A percentile compares a stretch with the other conserved stretches of the same genome.
Conservation (phyloP, 139 green algal genomes). For the Coelastrella sp. region DNA sequence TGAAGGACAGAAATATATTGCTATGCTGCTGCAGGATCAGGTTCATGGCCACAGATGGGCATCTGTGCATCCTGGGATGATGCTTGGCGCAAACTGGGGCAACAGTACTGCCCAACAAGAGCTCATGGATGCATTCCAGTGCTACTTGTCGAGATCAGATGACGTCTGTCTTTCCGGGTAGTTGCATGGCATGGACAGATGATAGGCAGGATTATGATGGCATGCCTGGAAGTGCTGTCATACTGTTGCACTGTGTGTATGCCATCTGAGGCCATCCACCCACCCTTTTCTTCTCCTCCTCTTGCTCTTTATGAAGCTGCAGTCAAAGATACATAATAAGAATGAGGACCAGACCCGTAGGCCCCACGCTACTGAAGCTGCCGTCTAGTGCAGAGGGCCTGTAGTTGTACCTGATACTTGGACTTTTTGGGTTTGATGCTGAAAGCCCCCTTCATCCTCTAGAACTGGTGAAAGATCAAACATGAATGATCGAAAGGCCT, state of each 20-base stretch:
- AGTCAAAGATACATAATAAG: too few relatives aligned
- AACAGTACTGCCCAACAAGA: too few relatives aligned
- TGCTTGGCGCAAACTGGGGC: not conserved
- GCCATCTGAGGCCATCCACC: not conserved
- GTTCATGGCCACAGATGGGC: too few relatives aligned
- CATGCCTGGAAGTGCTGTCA: too few relatives aligned
- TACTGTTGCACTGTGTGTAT: not conserved
- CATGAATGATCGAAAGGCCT: too few relatives aligned
- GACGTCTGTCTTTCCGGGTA: too few relatives aligned
- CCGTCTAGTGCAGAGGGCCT: not conserved
- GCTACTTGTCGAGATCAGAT: too few relatives aligned
- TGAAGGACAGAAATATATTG: too few relatives aligned
- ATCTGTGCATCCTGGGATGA: conserved; percentile 76
- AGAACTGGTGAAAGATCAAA: not conserved
- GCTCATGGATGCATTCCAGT: too few relatives aligned
- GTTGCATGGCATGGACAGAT: too few relatives aligned
- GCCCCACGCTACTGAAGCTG: not conserved
- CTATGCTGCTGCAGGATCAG: too few relatives aligned
- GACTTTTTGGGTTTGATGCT: conserved; percentile 86
- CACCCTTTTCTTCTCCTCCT: conserved; percentile 88
- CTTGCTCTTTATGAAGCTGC: conserved; percentile 90
- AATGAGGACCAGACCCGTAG: not conserved
- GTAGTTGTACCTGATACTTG: conserved; percentile 75
- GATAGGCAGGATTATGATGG: not conserved
- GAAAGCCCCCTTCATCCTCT: conserved; percentile 59